Percentiles rank a stretch among this genome's conserved stretches.
phyloP scores from a whole-genome alignment of 768 basidiomycete species.

The Termitomyces sp. region DNA sequence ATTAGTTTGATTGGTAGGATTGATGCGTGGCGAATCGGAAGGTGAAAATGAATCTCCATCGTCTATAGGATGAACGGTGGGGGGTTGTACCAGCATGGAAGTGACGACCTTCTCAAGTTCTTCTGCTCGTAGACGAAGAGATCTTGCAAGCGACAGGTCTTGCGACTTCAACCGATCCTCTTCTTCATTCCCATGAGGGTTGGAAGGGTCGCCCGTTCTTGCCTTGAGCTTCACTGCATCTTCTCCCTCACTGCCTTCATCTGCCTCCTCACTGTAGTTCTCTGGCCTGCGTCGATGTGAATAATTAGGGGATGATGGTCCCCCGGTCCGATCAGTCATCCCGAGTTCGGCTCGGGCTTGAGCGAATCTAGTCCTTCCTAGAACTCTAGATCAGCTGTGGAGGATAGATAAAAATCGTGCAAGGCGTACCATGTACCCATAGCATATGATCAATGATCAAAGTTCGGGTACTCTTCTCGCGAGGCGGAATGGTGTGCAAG shows the following conservation, averaged over 20 bases:
- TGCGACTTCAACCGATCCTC: slow-evolving; percentile 54
- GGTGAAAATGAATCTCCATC: slow-evolving; percentile 53
- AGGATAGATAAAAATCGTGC: background rate
- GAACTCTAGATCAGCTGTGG: background rate
- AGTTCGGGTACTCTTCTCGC: slow-evolving; percentile 87
- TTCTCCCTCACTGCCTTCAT: slow-evolving; percentile 64
- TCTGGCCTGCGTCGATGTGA: slow-evolving; percentile 68
- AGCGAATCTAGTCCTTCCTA: slow-evolving; percentile 70
- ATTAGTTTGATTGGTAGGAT: slow-evolving; percentile 27
- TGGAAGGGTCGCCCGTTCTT: slow-evolving; percentile 41
- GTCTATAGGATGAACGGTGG: slow-evolving; percentile 54
- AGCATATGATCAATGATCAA: slow-evolving; percentile 86
- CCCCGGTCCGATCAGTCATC: slow-evolving; percentile 80
- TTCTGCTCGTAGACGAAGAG: slow-evolving; percentile 69
- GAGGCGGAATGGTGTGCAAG: slow-evolving; percentile 79
- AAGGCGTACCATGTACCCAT: slow-evolving; percentile 64
- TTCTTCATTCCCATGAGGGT: slow-evolving; percentile 53
- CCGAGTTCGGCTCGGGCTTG: slow-evolving; percentile 84
- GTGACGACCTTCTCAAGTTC: slow-evolving; percentile 81
- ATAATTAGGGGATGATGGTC: slow-evolving; percentile 57
- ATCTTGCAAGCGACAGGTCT: slow-evolving; percentile 60
- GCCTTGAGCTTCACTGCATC: slow-evolving; percentile 48
- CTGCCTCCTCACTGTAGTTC: slow-evolving; percentile 74
- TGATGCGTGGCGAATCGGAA: slow-evolving; percentile 47
- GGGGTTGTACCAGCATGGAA: slow-evolving; percentile 79